Conservation (phyloP, 148 eudicot genomes). For the Diospyros lotus region DNA sequence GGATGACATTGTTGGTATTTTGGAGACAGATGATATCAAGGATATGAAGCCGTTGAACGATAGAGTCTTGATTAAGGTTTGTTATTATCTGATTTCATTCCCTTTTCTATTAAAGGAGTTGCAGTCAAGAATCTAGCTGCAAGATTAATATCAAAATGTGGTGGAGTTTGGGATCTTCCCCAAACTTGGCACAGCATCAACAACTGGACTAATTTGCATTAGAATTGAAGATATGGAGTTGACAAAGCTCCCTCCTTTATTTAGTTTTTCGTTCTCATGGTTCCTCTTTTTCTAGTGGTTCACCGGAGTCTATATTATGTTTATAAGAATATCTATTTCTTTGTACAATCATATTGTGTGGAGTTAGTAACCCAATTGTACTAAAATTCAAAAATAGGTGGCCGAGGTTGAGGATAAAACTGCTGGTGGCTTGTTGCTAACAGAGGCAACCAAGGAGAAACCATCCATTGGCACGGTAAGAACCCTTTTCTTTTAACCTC, state of each 20-base stretch:
- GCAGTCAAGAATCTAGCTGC: not conserved
- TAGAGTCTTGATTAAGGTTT: slow-evolving; percentile 78
- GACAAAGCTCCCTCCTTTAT: too few species aligned
- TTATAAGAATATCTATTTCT: not conserved
- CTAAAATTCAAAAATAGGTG: slow-evolving; percentile 38
- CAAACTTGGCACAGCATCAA: too few species aligned
- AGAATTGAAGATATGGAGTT: not conserved
- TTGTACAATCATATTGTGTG: not conserved
- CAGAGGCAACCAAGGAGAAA: slow-evolving; percentile 78
- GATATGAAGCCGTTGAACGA: slow-evolving; percentile 83
- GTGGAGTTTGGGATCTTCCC: too few species aligned
- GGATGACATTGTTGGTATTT: slow-evolving; percentile 85
- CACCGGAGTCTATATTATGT: too few species aligned
- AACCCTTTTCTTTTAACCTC: not conserved
- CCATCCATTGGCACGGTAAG: slow-evolving; percentile 89
- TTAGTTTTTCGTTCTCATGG: too few species aligned
- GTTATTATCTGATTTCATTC: not conserved
- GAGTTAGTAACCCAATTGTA: not conserved
- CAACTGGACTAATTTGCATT: not conserved
- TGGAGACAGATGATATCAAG: slow-evolving; percentile 81
- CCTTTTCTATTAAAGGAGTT: not conserved
- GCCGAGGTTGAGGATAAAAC: slow-evolving; percentile 78
- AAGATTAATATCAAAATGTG: too few species aligned
- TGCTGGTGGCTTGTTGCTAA: slow-evolving; percentile 74
- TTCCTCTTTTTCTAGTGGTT: too few species aligned